phyloP scores from a whole-genome alignment of 202 grass and related monocot species.

The Schoenoplectus tabernaemontani region DNA sequence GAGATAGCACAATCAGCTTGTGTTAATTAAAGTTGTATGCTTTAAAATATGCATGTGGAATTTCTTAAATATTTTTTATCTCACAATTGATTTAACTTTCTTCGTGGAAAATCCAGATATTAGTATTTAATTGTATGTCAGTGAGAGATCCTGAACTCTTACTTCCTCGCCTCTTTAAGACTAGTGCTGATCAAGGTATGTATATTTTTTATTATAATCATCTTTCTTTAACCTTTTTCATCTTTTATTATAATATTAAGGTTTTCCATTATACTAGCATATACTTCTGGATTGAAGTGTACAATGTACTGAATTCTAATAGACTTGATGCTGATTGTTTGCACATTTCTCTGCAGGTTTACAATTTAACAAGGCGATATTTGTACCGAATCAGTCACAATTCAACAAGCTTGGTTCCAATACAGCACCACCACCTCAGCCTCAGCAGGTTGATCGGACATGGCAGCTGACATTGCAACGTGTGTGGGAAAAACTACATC shows the following conservation, averaged over 20 bases:
- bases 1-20: not conserved
- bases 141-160: slow-evolving; percentile 83
- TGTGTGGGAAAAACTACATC: no score
- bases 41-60: not conserved
- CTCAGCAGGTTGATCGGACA: slow-evolving; percentile 76
- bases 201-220: no score
- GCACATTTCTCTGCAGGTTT: slow-evolving; percentile 36
- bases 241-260: not conserved
- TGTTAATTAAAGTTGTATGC: not conserved
- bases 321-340: not conserved
- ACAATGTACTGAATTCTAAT: not conserved
- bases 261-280: not conserved
- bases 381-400: slow-evolving; percentile 93
- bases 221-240: no score
- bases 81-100: no score
- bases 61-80: no score
- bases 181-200: no score
- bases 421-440: slow-evolving; percentile 55
- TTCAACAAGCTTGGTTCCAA: slow-evolving; percentile 81
- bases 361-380: slow-evolving; percentile 66
- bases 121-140: slow-evolving; percentile 99
- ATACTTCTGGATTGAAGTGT: not conserved
- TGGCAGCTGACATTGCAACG: slow-evolving; percentile 78
- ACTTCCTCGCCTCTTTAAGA: slow-evolving; percentile 63
- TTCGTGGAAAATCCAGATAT: slow-evolving; percentile 71